Percentiles rank a stretch among this genome's conserved stretches.
Evolutionary conservation across 2,329 filamentous ascomycete genomes (phyloP).

Genomic region (Colletotrichum sp.): DNA sequence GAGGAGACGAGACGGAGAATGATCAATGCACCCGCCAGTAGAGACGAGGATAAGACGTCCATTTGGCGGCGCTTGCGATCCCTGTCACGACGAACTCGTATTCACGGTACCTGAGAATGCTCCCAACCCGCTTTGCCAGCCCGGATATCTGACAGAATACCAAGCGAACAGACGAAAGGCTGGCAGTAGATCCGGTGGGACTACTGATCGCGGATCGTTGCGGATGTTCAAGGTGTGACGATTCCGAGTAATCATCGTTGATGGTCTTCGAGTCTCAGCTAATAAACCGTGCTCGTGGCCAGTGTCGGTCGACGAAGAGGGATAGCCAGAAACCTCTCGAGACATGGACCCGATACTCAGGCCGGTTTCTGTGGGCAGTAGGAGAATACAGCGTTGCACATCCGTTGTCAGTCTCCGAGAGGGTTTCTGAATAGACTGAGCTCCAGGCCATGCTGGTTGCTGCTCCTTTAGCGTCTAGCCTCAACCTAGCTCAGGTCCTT

Average conservation of each 20-base stretch:
- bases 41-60: slow-evolving; percentile 5
- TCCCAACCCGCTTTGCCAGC: neutral
- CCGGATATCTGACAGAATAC: neutral
- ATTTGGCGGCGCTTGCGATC: slow-evolving; percentile 16
- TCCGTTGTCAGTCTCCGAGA: slow-evolving; percentile 1
- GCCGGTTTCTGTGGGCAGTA: neutral
- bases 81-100: slow-evolving; percentile 15
- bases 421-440: neutral
- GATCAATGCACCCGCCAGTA: slow-evolving; percentile 12
- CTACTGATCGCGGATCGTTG: neutral
- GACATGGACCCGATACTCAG: neutral
- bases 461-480: slow-evolving; percentile 19
- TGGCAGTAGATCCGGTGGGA: neutral
- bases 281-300: neutral
- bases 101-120: slow-evolving; percentile 7
- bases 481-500: slow-evolving; percentile 23
- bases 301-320: neutral
- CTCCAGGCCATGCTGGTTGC: neutral
- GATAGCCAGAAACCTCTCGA: neutral
- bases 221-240: neutral
- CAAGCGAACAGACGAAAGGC: neutral
- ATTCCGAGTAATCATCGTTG: neutral
- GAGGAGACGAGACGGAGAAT: slow-evolving; percentile 18
- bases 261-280: neutral
- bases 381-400: neutral